These are phyloP conservation scores for Podospora pseudoanserina DNA, from an alignment of 495 filamentous ascomycete species.

Conservation along the genomic window DNA sequence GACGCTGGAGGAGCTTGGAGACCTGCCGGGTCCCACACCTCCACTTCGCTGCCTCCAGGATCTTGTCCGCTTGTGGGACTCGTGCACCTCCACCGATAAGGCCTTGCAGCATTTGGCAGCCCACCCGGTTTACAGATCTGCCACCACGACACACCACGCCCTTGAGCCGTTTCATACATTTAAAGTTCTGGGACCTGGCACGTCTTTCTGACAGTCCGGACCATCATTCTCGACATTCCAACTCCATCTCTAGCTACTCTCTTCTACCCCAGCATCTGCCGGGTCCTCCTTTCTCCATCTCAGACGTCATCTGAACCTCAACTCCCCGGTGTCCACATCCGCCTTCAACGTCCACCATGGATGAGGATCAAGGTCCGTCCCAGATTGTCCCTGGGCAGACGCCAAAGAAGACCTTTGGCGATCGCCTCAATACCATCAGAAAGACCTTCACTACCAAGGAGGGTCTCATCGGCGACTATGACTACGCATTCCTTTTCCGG, in stretches of 20 bases:
- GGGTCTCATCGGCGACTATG: slow-evolving; percentile 78
- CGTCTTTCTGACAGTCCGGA: neutral
- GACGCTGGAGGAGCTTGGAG: neutral
- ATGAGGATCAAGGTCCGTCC: slow-evolving; percentile 47
- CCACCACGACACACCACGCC: neutral
- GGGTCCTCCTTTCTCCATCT: neutral
- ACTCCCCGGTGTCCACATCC: slow-evolving; percentile 1
- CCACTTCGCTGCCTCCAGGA: slow-evolving; percentile 1
- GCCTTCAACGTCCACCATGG: slow-evolving; percentile 24
- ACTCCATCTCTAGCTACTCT: neutral
- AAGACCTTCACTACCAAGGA: slow-evolving; percentile 53
- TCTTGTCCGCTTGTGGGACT: slow-evolving; percentile 1
- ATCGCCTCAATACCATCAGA: slow-evolving; percentile 28
- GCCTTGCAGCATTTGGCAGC: neutral
- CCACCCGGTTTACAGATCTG: neutral
- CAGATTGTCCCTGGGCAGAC: slow-evolving; percentile 38
- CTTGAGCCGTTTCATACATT: slow-evolving; percentile 4
- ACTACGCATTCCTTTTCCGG: slow-evolving; percentile 68
- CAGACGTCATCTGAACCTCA: neutral
- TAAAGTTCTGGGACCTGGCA: neutral
- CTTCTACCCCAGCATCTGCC: neutral
- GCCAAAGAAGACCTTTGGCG: slow-evolving; percentile 33
- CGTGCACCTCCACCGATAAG: slow-evolving; percentile 2
- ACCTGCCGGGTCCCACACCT: slow-evolving; percentile 11
- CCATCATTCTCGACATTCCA: neutral